phyloP scores from a whole-genome alignment of 495 filamentous ascomycete genomes.

The Aspergillus wentii region DNA sequence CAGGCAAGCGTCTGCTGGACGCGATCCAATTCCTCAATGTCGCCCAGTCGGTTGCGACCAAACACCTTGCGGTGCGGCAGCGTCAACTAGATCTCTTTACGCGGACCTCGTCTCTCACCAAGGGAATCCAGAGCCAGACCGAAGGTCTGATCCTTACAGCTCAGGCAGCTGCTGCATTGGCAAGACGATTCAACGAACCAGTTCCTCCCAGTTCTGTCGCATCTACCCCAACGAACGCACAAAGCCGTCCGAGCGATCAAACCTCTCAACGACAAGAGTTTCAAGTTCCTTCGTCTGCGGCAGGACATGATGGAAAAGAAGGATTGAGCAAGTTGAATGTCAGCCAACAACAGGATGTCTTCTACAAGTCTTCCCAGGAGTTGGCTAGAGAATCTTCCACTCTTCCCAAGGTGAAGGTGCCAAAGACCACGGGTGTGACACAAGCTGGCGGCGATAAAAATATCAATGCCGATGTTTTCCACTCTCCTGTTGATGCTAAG shows the following conservation, averaged over 20 bases:
- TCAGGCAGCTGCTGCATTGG: slow-evolving; percentile 57
- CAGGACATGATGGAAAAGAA: slow-evolving; percentile 19
- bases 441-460: slow-evolving; percentile 35
- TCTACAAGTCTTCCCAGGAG: slow-evolving; percentile 47
- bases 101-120: slow-evolving; percentile 69
- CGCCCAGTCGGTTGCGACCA: slow-evolving; percentile 67
- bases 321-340: slow-evolving; percentile 21
- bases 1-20: slow-evolving; percentile 70
- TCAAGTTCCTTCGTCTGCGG: slow-evolving; percentile 49
- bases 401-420: slow-evolving; percentile 55
- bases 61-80: slow-evolving; percentile 73
- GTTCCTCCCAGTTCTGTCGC: slow-evolving; percentile 17
- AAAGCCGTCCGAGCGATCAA: slow-evolving; percentile 1
- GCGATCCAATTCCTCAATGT: slow-evolving; percentile 73
- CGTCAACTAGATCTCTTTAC: slow-evolving; percentile 76
- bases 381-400: slow-evolving; percentile 46
- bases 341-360: slow-evolving; percentile 53
- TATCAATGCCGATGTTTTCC: slow-evolving; percentile 56
- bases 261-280: slow-evolving; percentile 48
- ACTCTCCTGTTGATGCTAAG: slow-evolving; percentile 27
- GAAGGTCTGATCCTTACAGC: slow-evolving; percentile 60
- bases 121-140: slow-evolving; percentile 58
- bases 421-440: slow-evolving; percentile 42
- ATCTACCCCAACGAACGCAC: slow-evolving; percentile 9
- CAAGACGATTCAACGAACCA: slow-evolving; percentile 49